Percentiles rank a stretch among this genome's conserved stretches.
phyloP scores from a whole-genome alignment of 73 alveolate species.

The Stentor coeruleus region DNA sequence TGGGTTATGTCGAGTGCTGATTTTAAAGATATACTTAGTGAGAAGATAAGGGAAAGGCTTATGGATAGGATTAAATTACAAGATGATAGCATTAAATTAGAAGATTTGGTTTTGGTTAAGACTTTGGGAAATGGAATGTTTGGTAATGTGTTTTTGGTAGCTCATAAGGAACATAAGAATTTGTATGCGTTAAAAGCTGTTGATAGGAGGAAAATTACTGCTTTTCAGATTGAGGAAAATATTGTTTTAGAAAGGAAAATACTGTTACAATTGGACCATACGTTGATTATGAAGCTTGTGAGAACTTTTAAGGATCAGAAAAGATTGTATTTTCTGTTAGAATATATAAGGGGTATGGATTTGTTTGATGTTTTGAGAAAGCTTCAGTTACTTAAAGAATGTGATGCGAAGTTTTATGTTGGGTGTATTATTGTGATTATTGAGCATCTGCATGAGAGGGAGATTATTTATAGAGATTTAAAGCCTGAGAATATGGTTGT shows the following conservation, averaged over 20 bases:
- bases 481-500: constrained; percentile 27
- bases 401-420: constrained; percentile 16
- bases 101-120: constrained; percentile 38
- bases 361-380: background rate
- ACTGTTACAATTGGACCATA: constrained; percentile 17
- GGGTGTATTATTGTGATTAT: background rate
- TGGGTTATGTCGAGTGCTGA: constrained; percentile 34
- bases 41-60: constrained; percentile 33
- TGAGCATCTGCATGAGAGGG: constrained; percentile 28
- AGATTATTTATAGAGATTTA: constrained; percentile 22
- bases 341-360: background rate
- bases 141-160: constrained; percentile 28
- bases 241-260: background rate
- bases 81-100: constrained; percentile 38
- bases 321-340: constrained; percentile 14
- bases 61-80: constrained; percentile 37
- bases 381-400: background rate
- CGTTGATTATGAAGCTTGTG: constrained; percentile 6
- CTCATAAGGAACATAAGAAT: background rate
- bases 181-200: constrained; percentile 23
- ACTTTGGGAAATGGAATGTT: constrained; percentile 52
- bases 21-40: constrained; percentile 33
- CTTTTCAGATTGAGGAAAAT: constrained; percentile 15
- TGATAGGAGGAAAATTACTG: background rate
- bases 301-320: constrained; percentile 16